A percentile compares a stretch with the other conserved stretches of the same genome.
Conservation (phyloP, 2,329 filamentous ascomycete species). For the Elsinoe fawcettii region DNA sequence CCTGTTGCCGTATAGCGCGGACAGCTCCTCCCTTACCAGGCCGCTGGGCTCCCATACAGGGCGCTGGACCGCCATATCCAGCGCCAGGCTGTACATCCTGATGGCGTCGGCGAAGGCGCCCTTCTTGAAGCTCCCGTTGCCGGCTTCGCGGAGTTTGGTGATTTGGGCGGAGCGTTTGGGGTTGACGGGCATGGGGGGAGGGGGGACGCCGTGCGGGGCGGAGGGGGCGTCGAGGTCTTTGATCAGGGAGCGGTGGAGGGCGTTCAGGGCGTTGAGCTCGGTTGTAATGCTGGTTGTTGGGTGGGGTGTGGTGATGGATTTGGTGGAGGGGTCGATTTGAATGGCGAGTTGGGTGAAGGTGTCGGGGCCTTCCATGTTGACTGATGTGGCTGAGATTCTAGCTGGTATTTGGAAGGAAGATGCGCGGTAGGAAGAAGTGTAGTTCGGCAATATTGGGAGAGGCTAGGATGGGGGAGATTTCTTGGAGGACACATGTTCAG, state of each 20-base stretch:
- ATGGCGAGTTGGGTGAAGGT: slow-evolving; percentile 79
- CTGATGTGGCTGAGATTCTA: background rate
- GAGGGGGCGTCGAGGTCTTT: slow-evolving; percentile 47
- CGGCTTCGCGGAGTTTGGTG: slow-evolving; percentile 80
- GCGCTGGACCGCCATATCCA: slow-evolving; percentile 77
- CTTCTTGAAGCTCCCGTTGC: slow-evolving; percentile 77
- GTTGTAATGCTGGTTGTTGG: slow-evolving; percentile 30
- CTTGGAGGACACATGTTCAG: slow-evolving; percentile 8
- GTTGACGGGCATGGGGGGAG: slow-evolving; percentile 83
- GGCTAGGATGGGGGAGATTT: background rate
- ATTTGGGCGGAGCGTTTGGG: slow-evolving; percentile 84
- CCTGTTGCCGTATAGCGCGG: slow-evolving; percentile 72
- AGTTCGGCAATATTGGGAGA: no score
- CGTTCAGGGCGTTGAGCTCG: slow-evolving; percentile 64
- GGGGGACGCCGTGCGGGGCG: slow-evolving; percentile 59
- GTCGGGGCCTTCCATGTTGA: slow-evolving; percentile 35
- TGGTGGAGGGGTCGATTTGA: slow-evolving; percentile 70
- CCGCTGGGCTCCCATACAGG: slow-evolving; percentile 83
- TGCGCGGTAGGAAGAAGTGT: no score
- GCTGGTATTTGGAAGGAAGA: background rate
- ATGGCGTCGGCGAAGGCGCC: slow-evolving; percentile 65
- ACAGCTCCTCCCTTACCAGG: slow-evolving; percentile 76
- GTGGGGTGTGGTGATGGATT: slow-evolving; percentile 54
- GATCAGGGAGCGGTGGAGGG: slow-evolving; percentile 67
- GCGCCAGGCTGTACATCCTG: slow-evolving; percentile 73